These are phyloP conservation scores for Phyllosticta ampelicida DNA, from an alignment of 2,329 filamentous ascomycete species.

Conservation along the genomic window DNA sequence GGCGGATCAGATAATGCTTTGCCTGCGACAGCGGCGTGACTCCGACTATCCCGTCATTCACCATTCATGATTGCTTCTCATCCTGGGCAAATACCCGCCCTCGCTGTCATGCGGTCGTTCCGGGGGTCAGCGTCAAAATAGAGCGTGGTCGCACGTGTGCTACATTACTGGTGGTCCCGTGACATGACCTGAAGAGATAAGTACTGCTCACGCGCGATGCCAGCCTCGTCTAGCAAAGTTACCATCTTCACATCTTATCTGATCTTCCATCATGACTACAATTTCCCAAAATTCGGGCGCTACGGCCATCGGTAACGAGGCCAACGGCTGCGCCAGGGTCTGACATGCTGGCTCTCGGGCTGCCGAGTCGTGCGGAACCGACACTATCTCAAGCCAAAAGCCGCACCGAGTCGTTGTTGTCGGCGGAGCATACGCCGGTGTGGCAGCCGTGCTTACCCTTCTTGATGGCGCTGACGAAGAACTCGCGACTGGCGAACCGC, in stretches of 20 bases:
- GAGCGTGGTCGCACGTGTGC: neutral
- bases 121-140: neutral
- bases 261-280: neutral
- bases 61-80: neutral
- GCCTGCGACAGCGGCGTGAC: neutral
- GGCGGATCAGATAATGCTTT: neutral
- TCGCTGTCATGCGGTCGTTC: neutral
- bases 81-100: neutral
- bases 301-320: neutral
- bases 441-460: constrained; percentile 56
- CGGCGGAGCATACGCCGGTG: constrained; percentile 63
- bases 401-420: constrained; percentile 46
- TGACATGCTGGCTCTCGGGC: neutral
- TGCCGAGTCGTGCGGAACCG: neutral
- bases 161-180: neutral
- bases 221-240: neutral
- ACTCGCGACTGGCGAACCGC: constrained; percentile 27
- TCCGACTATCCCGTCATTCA: neutral
- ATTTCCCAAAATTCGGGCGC: neutral
- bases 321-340: neutral
- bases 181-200: neutral
- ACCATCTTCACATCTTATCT: neutral
- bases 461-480: constrained; percentile 52
- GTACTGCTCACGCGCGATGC: neutral
- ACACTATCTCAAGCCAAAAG: neutral